These are phyloP conservation scores for Solanum chilense DNA, from an alignment of 257 asterid species.

Conservation along the genomic window DNA sequence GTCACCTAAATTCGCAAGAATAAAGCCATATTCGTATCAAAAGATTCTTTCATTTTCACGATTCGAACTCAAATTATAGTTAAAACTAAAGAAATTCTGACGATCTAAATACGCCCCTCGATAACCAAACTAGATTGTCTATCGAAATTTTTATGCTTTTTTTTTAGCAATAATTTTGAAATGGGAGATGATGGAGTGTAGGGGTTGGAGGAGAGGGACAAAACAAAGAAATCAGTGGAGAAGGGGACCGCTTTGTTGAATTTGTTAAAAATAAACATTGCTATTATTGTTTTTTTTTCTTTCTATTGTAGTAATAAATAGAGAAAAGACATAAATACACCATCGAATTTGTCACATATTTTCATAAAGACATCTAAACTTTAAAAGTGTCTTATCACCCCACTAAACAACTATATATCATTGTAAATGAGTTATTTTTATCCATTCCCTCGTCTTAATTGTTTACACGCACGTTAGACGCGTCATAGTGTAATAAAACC, in stretches of 20 bases:
- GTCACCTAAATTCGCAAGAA: not conserved
- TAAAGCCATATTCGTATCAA: not conserved
- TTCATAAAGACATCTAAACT: too few species aligned
- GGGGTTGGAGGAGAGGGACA: not conserved
- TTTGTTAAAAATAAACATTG: not conserved
- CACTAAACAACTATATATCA: too few species aligned
- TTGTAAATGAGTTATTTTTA: too few species aligned
- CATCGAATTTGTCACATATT: too few species aligned
- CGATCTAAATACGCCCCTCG: not conserved
- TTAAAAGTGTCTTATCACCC: too few species aligned
- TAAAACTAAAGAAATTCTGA: not conserved
- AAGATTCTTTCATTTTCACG: not conserved
- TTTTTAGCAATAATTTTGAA: not conserved
- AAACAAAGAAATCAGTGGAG: conserved; percentile 29
- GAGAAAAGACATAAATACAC: too few species aligned
- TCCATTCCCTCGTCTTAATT: too few species aligned
- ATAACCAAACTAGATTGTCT: not conserved
- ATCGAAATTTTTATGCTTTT: not conserved
- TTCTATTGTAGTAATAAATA: not conserved
- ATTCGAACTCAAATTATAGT: not conserved
- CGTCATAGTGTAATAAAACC: not conserved
- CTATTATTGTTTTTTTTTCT: not conserved
- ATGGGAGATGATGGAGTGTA: not conserved
- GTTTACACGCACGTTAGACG: too few species aligned
- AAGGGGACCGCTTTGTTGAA: conserved; percentile 29